phyloP scores from a whole-genome alignment of 176 grass and related monocot species.

The Thinopyrum elongatum region DNA sequence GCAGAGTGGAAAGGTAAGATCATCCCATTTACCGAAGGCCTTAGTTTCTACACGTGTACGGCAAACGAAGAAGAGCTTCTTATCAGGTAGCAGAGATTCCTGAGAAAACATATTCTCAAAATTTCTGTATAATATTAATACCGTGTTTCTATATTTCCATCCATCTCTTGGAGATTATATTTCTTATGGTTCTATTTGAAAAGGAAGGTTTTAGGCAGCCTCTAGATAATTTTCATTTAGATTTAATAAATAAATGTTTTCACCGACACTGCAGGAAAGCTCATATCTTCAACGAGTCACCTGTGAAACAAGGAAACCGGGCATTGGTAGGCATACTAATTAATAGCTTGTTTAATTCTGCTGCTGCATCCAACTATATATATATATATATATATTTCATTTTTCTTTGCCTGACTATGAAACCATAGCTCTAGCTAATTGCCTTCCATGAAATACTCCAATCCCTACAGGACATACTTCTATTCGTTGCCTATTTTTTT shows the following conservation, averaged over 20 bases:
- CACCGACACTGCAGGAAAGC: constrained; percentile 40
- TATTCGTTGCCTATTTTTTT: constrained; percentile 36
- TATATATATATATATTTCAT: too few species aligned
- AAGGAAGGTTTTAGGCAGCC: too few species aligned
- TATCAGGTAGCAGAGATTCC: constrained; percentile 53
- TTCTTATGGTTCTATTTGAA: too few species aligned
- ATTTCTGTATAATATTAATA: too few species aligned
- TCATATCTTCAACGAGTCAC: constrained; percentile 55
- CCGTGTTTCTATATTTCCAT: too few species aligned
- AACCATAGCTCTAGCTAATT: constrained; percentile 15
- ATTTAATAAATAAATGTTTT: neutral
- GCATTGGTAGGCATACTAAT: constrained; percentile 41
- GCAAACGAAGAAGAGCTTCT: constrained; percentile 30
- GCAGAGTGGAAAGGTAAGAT: constrained; percentile 75
- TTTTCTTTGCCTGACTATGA: neutral
- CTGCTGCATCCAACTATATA: constrained; percentile 2
- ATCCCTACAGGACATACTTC: constrained; percentile 70
- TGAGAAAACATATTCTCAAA: too few species aligned
- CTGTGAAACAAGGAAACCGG: constrained; percentile 53
- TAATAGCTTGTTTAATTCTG: neutral
- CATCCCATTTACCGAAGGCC: constrained; percentile 66
- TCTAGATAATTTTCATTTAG: too few species aligned
- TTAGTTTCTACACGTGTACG: constrained; percentile 67
- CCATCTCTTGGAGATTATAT: neutral
- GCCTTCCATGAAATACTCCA: constrained; percentile 8